Evolutionary conservation across 2,329 filamentous ascomycete genomes (phyloP).

Genomic region (Talaromyces sp.): DNA sequence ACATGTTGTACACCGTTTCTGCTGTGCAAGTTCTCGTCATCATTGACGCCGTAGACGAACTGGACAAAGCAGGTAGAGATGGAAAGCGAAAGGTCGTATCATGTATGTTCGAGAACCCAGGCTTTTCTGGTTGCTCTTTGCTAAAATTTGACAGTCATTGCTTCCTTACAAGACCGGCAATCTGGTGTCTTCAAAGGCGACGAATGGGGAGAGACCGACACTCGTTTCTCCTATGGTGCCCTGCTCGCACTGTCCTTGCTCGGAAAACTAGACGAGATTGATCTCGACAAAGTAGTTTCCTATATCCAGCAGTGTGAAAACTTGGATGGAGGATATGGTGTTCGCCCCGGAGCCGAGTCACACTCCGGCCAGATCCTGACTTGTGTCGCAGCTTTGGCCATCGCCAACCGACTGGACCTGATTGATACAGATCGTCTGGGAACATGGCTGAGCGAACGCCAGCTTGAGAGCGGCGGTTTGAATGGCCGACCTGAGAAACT

Average conservation of each 20-base stretch:
- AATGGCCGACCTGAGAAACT: slow-evolving; percentile 94
- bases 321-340: slow-evolving; percentile 90
- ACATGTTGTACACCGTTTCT: slow-evolving; percentile 94
- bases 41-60: slow-evolving; percentile 74
- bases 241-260: slow-evolving; percentile 86
- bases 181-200: slow-evolving; percentile 90
- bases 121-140: neutral
- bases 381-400: slow-evolving; percentile 79
- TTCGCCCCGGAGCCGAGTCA: slow-evolving; percentile 83
- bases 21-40: slow-evolving; percentile 89
- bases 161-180: slow-evolving; percentile 69
- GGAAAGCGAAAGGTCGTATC: slow-evolving; percentile 69
- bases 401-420: slow-evolving; percentile 74
- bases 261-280: slow-evolving; percentile 63
- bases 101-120: slow-evolving; percentile 53
- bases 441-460: slow-evolving; percentile 88
- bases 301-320: slow-evolving; percentile 82
- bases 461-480: slow-evolving; percentile 78
- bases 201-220: slow-evolving; percentile 95
- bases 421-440: slow-evolving; percentile 78
- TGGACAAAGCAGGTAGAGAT: slow-evolving; percentile 63
- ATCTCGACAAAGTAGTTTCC: slow-evolving; percentile 73
- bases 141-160: slow-evolving; percentile 56
- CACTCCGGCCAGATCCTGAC: slow-evolving; percentile 96
- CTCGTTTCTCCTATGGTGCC: slow-evolving; percentile 85